phyloP scores from a whole-genome alignment of 2,329 filamentous ascomycete species.

The Fusarium sp. region DNA sequence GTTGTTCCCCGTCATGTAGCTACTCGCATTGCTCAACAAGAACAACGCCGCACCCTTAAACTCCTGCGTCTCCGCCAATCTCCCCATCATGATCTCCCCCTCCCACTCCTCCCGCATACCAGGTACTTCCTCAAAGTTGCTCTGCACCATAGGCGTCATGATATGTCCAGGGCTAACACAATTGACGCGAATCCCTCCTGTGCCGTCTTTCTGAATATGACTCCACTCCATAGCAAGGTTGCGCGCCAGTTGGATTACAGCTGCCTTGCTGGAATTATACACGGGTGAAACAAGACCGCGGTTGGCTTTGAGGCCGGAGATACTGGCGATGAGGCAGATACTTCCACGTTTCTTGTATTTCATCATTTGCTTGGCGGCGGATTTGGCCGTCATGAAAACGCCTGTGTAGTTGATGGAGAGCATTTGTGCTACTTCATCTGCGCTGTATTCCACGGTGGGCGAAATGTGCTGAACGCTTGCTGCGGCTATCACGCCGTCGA shows the following conservation, averaged over 20 bases:
- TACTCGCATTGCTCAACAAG: constrained; percentile 74
- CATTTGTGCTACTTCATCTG: constrained; percentile 79
- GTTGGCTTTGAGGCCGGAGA: constrained; percentile 75
- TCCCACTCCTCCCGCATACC: constrained; percentile 76
- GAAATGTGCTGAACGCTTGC: constrained; percentile 84
- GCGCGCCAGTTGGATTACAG: constrained; percentile 74
- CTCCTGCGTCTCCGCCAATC: constrained; percentile 73
- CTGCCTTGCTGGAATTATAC: constrained; percentile 83
- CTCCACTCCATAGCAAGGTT: constrained; percentile 77
- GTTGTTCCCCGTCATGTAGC: constrained; percentile 80
- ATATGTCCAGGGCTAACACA: constrained; percentile 84
- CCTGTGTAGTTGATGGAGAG: constrained; percentile 87
- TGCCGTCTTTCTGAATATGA: constrained; percentile 50
- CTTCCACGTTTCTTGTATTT: constrained; percentile 66
- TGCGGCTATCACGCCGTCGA: constrained; percentile 80
- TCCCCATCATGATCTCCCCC: constrained; percentile 84
- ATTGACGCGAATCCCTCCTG: constrained; percentile 79
- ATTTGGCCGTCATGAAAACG: constrained; percentile 85
- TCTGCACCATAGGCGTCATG: constrained; percentile 83
- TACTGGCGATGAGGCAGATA: constrained; percentile 73
- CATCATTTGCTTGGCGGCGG: constrained; percentile 81
- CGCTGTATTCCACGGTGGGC: constrained; percentile 80
- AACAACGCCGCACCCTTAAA: constrained; percentile 78
- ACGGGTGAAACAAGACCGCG: constrained; percentile 66
- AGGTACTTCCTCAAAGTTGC: constrained; percentile 78